A percentile compares a stretch with the other conserved stretches of the same genome.
Evolutionary conservation across 768 basidiomycete species (phyloP).

Genomic region (Candolleomyces aberdarensis): DNA sequence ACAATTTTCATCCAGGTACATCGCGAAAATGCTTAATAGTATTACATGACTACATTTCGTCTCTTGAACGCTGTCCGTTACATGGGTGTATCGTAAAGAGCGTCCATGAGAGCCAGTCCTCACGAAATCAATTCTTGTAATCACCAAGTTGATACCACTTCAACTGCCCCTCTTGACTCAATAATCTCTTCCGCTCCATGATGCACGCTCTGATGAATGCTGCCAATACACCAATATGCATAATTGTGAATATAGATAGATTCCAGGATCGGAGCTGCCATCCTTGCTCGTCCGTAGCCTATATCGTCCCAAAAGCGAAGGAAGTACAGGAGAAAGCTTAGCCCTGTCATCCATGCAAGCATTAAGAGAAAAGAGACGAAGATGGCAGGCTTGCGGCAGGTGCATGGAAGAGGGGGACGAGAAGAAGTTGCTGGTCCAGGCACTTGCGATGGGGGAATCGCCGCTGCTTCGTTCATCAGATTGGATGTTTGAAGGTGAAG

Average conservation of each 20-base stretch:
- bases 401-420: not conserved
- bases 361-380: not conserved
- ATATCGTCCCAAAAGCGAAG: not conserved
- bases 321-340: not conserved
- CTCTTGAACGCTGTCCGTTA: too few species aligned
- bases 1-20: too few species aligned
- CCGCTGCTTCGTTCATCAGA: not conserved
- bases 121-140: too few species aligned
- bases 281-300: not conserved
- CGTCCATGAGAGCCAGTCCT: too few species aligned
- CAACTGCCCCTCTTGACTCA: too few species aligned
- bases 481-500: not conserved
- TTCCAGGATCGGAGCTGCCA: not conserved
- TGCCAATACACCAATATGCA: too few species aligned
- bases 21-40: too few species aligned
- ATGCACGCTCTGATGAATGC: too few species aligned
- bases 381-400: constrained; percentile 1
- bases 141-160: too few species aligned
- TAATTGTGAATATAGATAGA: not conserved
- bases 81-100: too few species aligned
- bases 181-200: too few species aligned
- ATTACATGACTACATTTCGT: too few species aligned
- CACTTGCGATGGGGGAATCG: not conserved
- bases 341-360: not conserved
- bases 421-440: not conserved